phyloP scores from a whole-genome alignment of 73 alveolate species.

The Stentor coeruleus region DNA sequence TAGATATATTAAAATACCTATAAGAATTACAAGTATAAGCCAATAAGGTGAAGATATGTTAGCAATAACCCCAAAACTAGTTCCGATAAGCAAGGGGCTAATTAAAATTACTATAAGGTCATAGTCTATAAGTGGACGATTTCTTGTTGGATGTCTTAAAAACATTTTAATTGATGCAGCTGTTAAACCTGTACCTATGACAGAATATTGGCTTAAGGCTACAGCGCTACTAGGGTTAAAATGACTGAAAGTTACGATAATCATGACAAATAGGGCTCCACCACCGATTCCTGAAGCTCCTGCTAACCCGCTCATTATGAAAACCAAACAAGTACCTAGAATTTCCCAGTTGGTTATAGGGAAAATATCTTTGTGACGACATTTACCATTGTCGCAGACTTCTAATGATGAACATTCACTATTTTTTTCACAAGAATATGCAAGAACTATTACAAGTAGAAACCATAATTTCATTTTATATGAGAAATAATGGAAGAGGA shows the following conservation, averaged over 20 bases:
- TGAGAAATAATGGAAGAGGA: too few species aligned
- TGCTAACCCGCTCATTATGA: constrained; percentile 19
- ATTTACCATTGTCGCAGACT: neutral
- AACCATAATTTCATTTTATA: too few species aligned
- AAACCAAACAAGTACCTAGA: constrained; percentile 40
- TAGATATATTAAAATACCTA: neutral
- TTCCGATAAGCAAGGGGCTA: neutral
- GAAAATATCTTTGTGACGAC: constrained; percentile 46
- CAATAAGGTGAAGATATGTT: constrained; percentile 12
- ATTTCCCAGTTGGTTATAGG: constrained; percentile 41
- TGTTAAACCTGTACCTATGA: neutral
- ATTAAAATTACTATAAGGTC: neutral
- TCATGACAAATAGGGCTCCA: constrained; percentile 6
- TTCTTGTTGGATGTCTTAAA: constrained; percentile 22
- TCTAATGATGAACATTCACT: neutral
- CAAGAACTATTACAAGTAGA: too few species aligned
- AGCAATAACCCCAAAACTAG: constrained; percentile 20
- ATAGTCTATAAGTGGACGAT: constrained; percentile 17
- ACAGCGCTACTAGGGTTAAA: constrained; percentile 19
- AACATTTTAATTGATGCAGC: neutral
- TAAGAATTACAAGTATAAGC: neutral
- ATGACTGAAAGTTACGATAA: neutral
- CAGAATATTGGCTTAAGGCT: neutral
- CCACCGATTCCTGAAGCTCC: constrained; percentile 23
- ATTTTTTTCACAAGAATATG: neutral